Conservation (phyloP, 2,329 filamentous ascomycete species). For the Coleophoma cylindrospora region DNA sequence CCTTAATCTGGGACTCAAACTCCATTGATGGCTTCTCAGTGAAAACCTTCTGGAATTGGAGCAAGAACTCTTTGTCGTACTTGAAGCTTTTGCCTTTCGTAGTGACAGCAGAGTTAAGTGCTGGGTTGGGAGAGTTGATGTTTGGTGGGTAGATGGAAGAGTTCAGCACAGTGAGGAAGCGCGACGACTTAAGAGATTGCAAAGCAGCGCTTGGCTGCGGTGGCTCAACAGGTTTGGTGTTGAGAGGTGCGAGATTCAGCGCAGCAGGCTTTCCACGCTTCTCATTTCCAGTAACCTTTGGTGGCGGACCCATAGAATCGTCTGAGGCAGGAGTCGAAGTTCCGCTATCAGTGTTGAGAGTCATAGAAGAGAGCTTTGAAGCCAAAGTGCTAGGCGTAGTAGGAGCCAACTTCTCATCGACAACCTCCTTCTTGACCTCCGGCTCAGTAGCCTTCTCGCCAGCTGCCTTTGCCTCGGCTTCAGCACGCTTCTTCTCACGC, state of each 20-base stretch:
- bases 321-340: slow-evolving; percentile 35
- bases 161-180: slow-evolving; percentile 76
- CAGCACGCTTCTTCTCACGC: slow-evolving; percentile 52
- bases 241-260: slow-evolving; percentile 79
- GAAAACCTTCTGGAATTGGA: slow-evolving; percentile 95
- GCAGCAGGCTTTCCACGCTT: slow-evolving; percentile 77
- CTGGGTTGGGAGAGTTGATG: slow-evolving; percentile 85
- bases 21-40: slow-evolving; percentile 94
- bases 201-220: slow-evolving; percentile 91
- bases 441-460: slow-evolving; percentile 9
- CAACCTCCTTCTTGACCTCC: slow-evolving; percentile 11
- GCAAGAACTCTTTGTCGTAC: slow-evolving; percentile 90
- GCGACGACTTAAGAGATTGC: slow-evolving; percentile 86
- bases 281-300: slow-evolving; percentile 49
- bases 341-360: slow-evolving; percentile 37
- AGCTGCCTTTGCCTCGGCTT: slow-evolving; percentile 34
- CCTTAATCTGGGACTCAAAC: slow-evolving; percentile 88
- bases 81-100: slow-evolving; percentile 83
- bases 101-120: slow-evolving; percentile 73
- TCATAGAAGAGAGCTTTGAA: slow-evolving; percentile 46
- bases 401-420: slow-evolving; percentile 17
- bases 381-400: slow-evolving; percentile 25
- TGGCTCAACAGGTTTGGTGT: slow-evolving; percentile 81
- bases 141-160: slow-evolving; percentile 75
- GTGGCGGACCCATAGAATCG: slow-evolving; percentile 39